phyloP scores from a whole-genome alignment of 2,329 filamentous ascomycete genomes.

The Lojkania enalia region DNA sequence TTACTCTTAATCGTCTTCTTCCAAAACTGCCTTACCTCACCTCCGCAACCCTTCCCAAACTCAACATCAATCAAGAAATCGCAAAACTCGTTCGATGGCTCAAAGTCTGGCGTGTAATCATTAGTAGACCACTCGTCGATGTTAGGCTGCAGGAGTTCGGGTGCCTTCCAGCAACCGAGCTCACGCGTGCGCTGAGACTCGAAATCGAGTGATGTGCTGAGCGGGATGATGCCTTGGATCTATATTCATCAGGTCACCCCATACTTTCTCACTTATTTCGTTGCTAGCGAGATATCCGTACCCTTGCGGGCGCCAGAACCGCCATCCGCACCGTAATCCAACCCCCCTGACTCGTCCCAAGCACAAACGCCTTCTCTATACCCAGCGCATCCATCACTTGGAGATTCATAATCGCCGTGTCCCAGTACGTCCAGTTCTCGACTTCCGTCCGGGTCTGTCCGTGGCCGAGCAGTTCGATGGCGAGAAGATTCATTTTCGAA shows the following conservation, averaged over 20 bases:
- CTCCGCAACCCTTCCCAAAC: constrained; percentile 48
- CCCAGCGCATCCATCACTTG: constrained; percentile 47
- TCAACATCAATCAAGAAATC: constrained; percentile 53
- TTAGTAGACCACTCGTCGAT: constrained; percentile 48
- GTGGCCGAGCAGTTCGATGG: constrained; percentile 59
- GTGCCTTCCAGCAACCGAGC: constrained; percentile 55
- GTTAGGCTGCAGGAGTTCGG: constrained; percentile 35
- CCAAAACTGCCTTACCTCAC: constrained; percentile 51
- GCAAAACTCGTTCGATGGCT: constrained; percentile 47
- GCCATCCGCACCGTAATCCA: constrained; percentile 59
- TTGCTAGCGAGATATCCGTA: constrained; percentile 6
- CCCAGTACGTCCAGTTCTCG: constrained; percentile 60
- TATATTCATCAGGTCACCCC: too few relatives aligned
- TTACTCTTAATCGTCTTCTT: constrained; percentile 47
- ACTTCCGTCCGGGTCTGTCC: constrained; percentile 51
- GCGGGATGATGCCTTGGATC: constrained; percentile 56
- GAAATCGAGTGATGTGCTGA: constrained; percentile 57
- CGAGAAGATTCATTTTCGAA: constrained; percentile 53
- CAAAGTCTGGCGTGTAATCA: constrained; percentile 48
- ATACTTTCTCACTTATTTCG: too few relatives aligned
- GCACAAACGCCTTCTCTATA: constrained; percentile 50
- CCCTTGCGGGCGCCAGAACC: constrained; percentile 53
- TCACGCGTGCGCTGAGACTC: constrained; percentile 50
- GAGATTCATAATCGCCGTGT: constrained; percentile 53
- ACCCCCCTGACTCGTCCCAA: constrained; percentile 59